A percentile compares a stretch with the other conserved stretches of the same genome.
Conservation (phyloP, 371 early-diverging fungal species). For the Encephalitozoon intestinalis region DNA sequence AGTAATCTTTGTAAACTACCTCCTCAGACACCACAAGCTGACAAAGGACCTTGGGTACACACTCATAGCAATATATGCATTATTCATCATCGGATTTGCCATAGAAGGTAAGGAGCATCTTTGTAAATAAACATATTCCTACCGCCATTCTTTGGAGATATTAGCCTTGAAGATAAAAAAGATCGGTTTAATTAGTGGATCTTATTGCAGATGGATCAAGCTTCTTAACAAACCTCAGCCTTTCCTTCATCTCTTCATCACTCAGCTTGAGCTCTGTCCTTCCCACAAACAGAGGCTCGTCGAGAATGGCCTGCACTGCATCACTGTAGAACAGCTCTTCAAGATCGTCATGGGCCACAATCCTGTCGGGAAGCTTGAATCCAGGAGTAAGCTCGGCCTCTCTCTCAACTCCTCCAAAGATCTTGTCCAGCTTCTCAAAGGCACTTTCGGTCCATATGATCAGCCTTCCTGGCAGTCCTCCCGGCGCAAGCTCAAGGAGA, state of each 20-base stretch:
- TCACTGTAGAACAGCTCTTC: conserved; percentile 87
- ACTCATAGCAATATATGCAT: conserved; percentile 1
- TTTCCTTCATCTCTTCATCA: conserved; percentile 30
- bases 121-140: neutral
- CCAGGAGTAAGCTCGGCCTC: conserved; percentile 77
- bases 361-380: conserved; percentile 75
- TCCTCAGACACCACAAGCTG: conserved; percentile 18
- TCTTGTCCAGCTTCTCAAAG: conserved; percentile 78
- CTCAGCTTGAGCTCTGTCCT: conserved; percentile 6
- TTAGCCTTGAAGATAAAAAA: neutral
- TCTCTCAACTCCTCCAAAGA: conserved; percentile 79
- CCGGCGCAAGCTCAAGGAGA: conserved; percentile 94
- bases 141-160: no score
- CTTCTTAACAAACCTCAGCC: conserved; percentile 20
- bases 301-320: conserved; percentile 86
- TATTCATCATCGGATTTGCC: conserved; percentile 6
- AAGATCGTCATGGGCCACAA: conserved; percentile 85
- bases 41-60: conserved; percentile 18
- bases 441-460: conserved; percentile 97
- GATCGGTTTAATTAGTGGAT: conserved; percentile 9
- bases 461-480: conserved; percentile 97
- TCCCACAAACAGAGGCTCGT: conserved; percentile 67
- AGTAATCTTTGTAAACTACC: conserved; percentile 23
- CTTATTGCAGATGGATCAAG: conserved; percentile 16
- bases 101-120: conserved; percentile 17